Evolutionary conservation across 805 yeast species (phyloP).

Genomic region (Kazachstania bromeliacearum): DNA sequence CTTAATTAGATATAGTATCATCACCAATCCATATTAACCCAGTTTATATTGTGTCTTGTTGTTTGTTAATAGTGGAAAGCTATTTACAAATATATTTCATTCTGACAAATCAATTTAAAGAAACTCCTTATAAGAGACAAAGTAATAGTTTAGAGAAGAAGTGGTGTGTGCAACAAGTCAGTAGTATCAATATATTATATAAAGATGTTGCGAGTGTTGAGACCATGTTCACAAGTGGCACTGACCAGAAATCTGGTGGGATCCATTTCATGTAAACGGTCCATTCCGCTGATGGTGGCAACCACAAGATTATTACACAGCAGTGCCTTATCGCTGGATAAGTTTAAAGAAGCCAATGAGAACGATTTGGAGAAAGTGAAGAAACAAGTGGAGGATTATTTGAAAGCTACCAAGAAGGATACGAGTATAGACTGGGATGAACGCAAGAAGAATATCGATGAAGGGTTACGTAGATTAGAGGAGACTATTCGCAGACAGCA

Average conservation of each 20-base stretch:
- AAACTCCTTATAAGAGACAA: no score
- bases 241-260: background rate
- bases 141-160: no score
- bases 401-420: slow-evolving; percentile 15
- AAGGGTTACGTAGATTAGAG: slow-evolving; percentile 18
- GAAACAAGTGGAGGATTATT: slow-evolving; percentile 18
- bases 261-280: background rate
- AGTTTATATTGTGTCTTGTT: no score
- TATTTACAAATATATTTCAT: no score
- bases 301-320: background rate
- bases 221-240: background rate
- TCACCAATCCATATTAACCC: no score
- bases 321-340: background rate
- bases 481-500: slow-evolving; percentile 19
- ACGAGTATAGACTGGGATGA: slow-evolving; percentile 11
- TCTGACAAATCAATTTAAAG: no score
- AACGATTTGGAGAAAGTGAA: slow-evolving; percentile 18
- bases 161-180: background rate
- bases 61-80: no score
- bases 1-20: no score
- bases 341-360: slow-evolving; percentile 13
- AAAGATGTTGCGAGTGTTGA: background rate
- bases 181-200: background rate
- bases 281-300: background rate
- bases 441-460: slow-evolving; percentile 17